Base-by-base conservation (phyloP, 139 green algal species). In the Coelastrella sp. region DNA sequence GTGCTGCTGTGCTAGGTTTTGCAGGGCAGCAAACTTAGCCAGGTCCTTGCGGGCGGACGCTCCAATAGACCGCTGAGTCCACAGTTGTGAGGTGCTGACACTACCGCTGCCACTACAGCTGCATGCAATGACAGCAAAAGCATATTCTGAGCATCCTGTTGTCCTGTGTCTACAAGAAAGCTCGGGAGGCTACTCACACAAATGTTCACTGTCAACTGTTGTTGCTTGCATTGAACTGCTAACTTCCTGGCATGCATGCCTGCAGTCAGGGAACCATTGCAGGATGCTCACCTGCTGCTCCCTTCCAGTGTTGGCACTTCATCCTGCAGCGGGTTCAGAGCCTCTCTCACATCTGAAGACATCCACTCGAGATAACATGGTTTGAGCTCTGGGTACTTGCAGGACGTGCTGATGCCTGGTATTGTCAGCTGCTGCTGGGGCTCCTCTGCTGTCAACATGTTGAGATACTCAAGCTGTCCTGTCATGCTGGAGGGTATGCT, bases 41-140 rank as follows among this genome's bases (percentile, higher is more conserved):
- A 86, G 80, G 67, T 85, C 79, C 21, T 86, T 69, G 67, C 66
- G 80, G 1, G 68, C 80, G 34, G 25, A 19, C 25, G 80, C 48
- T 3, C 66, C 80, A 50, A 86, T 86, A 3, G 67, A 80, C 32
- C 50, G 37, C 48, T 86, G 80, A 1, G 48, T 60, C 80, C 80
- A 86, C 30, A 86, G 80, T 34, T 80, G 80, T 1, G 15, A 62
- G 9, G 68, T 57, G 66, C 66, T 79, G 35, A 30, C 25, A 43
- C 57, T 25, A 9, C 38, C 50, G 60, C 77, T 37, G 35, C 59
- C 38, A 37, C 3, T 35, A 40, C 59, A 45, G 77, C 40, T 74
- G 77, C 60, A 48, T 5, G 30, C 23, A 41, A 41, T 35, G 53
- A 51, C 53, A 77, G 19, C 30, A 9, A 32, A 57, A 15, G 48